Base-by-base conservation (phyloP, 306 rosid species). In the Begonia masoniana region DNA sequence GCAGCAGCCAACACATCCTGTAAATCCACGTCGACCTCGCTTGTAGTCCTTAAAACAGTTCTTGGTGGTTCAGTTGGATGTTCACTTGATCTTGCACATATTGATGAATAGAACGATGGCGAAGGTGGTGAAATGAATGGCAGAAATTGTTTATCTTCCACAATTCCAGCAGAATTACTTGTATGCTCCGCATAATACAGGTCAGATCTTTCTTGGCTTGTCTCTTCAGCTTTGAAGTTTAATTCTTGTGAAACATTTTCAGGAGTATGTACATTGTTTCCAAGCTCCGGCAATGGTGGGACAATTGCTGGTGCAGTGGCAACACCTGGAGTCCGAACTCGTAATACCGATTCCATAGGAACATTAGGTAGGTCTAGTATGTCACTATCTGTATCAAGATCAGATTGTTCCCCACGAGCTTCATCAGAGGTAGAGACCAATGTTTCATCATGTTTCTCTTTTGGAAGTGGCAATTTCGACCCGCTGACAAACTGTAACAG, bases 1-100 rank as follows among this genome's bases (percentile, higher is more conserved):
- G 99, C 99, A 45, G 99, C 96, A 56, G 85, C 85, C 69, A 91
- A 52, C 56, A 91, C 96, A 60, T 91, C 97, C 68, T 85, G 84
- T 43, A 91, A 63, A 75, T 91, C 77, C 56, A 78, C 71, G 43
- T 70, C 54, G 42, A 58, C 66, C 43, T 73, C 92, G 12, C 80
- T 51, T 62, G 68, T 74, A 47, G 62, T 49, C 56, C 79, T 82
- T 52, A 81, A 66, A 52, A 66, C 67, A 52, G 65, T 21, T 46
- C 76, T 59, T 56, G 71, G 70, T 21, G 71, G 66, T 48, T 70
- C 39, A 31, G 9, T 7, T 31, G 39, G 39, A 5, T 31, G 51
- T 45, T 66, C 76, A 51, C 64, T 62, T 12, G 62, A 65, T 69
- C 59, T 75, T 8, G 57, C 70, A 59, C 79, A 67, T 60, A 67